Base-by-base conservation (phyloP, 2,329 filamentous ascomycete species). In the Fusarium nurragi region DNA sequence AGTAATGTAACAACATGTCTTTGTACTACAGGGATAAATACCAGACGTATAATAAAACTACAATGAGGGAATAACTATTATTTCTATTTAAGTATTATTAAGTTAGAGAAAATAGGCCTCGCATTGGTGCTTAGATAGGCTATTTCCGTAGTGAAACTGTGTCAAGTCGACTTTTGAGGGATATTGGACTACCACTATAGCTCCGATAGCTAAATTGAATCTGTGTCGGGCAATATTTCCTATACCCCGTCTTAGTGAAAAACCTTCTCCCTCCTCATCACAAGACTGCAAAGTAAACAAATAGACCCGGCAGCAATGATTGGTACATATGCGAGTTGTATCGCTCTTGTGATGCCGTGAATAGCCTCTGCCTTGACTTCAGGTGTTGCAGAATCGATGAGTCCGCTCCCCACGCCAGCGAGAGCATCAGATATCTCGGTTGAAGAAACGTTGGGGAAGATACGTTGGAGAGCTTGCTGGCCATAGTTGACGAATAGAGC, bases 231-330 rank as follows among this genome's bases (percentile, higher is more conserved):
- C 23, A 25, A 8, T 25, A 25, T 8, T 25, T 5, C 23, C 23
- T 5, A 8, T 25, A 5, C 8, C 8, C 23, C 23, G 8, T 25
- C 23, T 37, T 7, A 51, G 14, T 34, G 28, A 10, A 59, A 59
- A 3, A 59, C 55, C 22, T 59, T 59, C 18, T 59, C 55, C 18
- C 51, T 25, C 7, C 19, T 36, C 55, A 59, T 59, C 4, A 21
- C 37, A 0, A 59, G 19, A 4, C 55, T 34, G 37, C 51, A 59
- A 1, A 59, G n/a, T 0, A 59, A 7, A 12, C 55, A 59, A 13
- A 59, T 59, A 5, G 55, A 59, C 0, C 55, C 55, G 4, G 55
- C 55, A 4, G 51, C 55, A 11, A 59, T 59, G 18, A 59, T 55
- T 9, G 55, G 55, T 11, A 59, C 55, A 13, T 59, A 59, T 21